Conservation (phyloP, 2,329 filamentous ascomycete species). For the Chrysoporthe austroafricana region DNA sequence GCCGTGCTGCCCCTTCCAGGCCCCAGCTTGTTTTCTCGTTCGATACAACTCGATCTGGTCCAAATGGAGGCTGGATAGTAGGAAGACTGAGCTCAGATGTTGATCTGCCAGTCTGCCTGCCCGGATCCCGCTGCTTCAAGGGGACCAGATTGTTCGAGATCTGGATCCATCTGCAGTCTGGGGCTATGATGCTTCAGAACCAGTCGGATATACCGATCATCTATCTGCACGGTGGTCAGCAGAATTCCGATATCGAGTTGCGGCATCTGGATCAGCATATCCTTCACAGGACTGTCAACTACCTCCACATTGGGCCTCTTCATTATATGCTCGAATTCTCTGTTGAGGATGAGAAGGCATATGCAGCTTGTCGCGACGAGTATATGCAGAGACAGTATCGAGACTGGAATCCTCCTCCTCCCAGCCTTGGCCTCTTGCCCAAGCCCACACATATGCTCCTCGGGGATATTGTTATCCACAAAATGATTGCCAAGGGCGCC, state of each 20-base stretch:
- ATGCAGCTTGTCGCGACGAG: background rate
- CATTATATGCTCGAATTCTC: conserved; percentile 9
- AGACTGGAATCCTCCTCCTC: conserved; percentile 6
- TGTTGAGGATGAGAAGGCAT: conserved; percentile 2
- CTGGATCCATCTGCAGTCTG: conserved; percentile 12
- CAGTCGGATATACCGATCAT: background rate
- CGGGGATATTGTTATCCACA: conserved; percentile 22
- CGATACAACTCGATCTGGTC: background rate
- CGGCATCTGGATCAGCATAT: background rate
- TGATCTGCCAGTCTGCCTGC: conserved; percentile 6
- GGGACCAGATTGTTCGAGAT: background rate
- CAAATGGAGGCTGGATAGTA: background rate
- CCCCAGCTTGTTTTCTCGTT: conserved; percentile 12
- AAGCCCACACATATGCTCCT: too few relatives aligned
- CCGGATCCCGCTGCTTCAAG: background rate
- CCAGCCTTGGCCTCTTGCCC: too few relatives aligned
- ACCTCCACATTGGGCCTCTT: conserved; percentile 17
- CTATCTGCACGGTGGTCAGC: background rate
- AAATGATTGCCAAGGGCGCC: conserved; percentile 22
- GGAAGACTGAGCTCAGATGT: background rate
- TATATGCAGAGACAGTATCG: conserved; percentile 8
- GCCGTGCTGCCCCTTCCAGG: too few relatives aligned
- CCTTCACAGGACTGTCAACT: conserved; percentile 9
- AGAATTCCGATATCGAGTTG: conserved; percentile 14
- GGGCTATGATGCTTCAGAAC: conserved; percentile 1